Percentiles rank a stretch among this genome's conserved stretches.
These are phyloP conservation scores for Aphanomyces cochlioides DNA, from an alignment of 352 stramenopile species.

Conservation along the genomic window DNA sequence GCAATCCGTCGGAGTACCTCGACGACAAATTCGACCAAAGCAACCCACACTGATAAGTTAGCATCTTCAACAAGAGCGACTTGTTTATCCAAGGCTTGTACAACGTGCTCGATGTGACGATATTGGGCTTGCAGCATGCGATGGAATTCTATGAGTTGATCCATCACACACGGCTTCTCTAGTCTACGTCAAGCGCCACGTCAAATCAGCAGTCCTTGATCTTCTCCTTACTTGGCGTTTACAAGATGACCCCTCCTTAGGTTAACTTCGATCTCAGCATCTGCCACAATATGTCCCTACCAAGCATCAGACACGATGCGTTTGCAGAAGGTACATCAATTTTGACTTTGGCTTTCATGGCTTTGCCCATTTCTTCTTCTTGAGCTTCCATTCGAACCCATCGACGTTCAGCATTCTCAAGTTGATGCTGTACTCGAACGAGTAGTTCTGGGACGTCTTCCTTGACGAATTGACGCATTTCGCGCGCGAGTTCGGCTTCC, in stretches of 20 bases:
- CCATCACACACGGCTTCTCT: constrained; percentile 14
- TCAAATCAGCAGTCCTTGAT: too few relatives aligned
- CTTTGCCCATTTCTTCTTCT: constrained; percentile 26
- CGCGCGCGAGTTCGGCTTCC: constrained; percentile 12
- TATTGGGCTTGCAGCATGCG: constrained; percentile 25
- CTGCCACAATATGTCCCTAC: constrained; percentile 3
- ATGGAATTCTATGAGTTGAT: constrained; percentile 29
- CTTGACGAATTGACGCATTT: constrained; percentile 17
- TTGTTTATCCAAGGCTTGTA: constrained; percentile 2
- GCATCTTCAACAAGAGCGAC: background rate
- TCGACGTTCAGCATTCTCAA: constrained; percentile 19
- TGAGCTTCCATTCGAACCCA: constrained; percentile 23
- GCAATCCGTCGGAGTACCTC: background rate
- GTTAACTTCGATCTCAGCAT: constrained; percentile 29
- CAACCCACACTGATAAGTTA: background rate
- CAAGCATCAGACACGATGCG: background rate
- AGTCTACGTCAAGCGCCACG: constrained; percentile 11
- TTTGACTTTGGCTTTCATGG: constrained; percentile 27
- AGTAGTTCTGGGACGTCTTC: background rate
- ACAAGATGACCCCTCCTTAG: constrained; percentile 24
- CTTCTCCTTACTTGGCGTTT: constrained; percentile 17
- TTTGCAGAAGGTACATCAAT: background rate
- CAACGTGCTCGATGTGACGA: constrained; percentile 7
- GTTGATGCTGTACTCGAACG: background rate
- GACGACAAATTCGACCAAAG: background rate